Evolutionary conservation across 495 filamentous ascomycete genomes (phyloP).

Genomic region (Beverwykella pulmonaria): DNA sequence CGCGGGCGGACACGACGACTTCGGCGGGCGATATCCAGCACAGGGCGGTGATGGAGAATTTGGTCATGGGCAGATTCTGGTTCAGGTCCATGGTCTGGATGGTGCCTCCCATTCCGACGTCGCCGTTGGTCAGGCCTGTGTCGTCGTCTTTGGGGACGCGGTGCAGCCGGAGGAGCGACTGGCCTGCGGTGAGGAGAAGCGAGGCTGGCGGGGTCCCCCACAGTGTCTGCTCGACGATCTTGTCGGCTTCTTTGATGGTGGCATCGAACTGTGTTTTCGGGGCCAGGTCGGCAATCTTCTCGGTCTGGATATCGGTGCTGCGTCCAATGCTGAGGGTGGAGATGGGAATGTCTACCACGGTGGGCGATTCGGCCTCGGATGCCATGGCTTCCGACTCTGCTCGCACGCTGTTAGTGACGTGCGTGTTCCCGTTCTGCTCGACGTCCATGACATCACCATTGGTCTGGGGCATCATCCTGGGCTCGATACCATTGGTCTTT

Average conservation of each 20-base stretch:
- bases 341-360: slow-evolving; percentile 31
- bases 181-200: slow-evolving; percentile 29
- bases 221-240: slow-evolving; percentile 16
- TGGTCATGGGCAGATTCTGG: slow-evolving; percentile 18
- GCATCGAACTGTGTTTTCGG: slow-evolving; percentile 16
- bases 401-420: slow-evolving; percentile 31
- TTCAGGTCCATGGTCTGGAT: neutral
- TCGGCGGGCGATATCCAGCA: slow-evolving; percentile 26
- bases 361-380: slow-evolving; percentile 41
- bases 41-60: slow-evolving; percentile 26
- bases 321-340: slow-evolving; percentile 37
- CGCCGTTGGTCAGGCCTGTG: neutral
- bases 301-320: slow-evolving; percentile 35
- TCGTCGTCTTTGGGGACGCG: slow-evolving; percentile 5
- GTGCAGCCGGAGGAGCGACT: slow-evolving; percentile 23
- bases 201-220: slow-evolving; percentile 17
- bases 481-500: slow-evolving; percentile 34
- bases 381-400: slow-evolving; percentile 36
- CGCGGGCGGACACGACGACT: slow-evolving; percentile 18
- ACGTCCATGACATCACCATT: slow-evolving; percentile 46
- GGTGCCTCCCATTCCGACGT: neutral
- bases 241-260: slow-evolving; percentile 3
- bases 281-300: slow-evolving; percentile 22
- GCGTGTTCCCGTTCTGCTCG: slow-evolving; percentile 33
- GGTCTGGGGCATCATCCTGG: slow-evolving; percentile 30